Base-by-base conservation (phyloP, 768 basidiomycete species). In the Tephrocybe sp. region DNA sequence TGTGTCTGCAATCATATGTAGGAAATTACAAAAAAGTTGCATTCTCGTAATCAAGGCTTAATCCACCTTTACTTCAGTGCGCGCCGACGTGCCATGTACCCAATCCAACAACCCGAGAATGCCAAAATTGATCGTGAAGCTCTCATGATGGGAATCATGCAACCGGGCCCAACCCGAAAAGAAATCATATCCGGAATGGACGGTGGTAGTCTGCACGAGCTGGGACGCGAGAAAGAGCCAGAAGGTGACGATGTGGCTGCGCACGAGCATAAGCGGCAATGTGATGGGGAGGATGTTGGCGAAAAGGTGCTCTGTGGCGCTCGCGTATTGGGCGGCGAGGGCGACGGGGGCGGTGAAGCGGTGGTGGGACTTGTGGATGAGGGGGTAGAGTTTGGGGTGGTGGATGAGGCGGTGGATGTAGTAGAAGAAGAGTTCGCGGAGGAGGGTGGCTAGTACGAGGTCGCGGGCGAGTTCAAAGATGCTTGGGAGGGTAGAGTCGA, bases 271-370 rank as follows among this genome's bases (percentile, higher is more conserved):
- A n/a, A 60, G 58, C 2, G 65, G 64, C 4, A 65, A 21, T 2
- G 54, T 49, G 32, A 65, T 49, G n/a, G 68, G 64, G 12, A 65
- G 42, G 37, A 69, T 52, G 36, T 64, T 65, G 6, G 64, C 56
- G 4, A 66, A 25, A 43, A 68, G 36, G 53, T 68, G 67, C 38
- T 68, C 65, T 13, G 57, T 55, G 7, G 53, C 25, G 44, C 37
- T 51, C 6, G 63, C 59, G 37, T 65, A 68, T 39, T 68, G 65
- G 15, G 66, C 64, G 15, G 62, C 54, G 4, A 68, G 59, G 3
- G 66, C 65, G 9, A 66, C 60, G 7, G 66, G 66, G 7, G 66
- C 64, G 0, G 65, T 66, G 60, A 68, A 68, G 24, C 58, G 59
- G 35, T 67, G 66, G 18, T 67, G 66, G 7, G 44, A 49, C 45